Evolutionary conservation across 768 basidiomycete species (phyloP), one percentile per base, ranked within the genome.

Genomic region (Lactifluus rugatus): DNA sequence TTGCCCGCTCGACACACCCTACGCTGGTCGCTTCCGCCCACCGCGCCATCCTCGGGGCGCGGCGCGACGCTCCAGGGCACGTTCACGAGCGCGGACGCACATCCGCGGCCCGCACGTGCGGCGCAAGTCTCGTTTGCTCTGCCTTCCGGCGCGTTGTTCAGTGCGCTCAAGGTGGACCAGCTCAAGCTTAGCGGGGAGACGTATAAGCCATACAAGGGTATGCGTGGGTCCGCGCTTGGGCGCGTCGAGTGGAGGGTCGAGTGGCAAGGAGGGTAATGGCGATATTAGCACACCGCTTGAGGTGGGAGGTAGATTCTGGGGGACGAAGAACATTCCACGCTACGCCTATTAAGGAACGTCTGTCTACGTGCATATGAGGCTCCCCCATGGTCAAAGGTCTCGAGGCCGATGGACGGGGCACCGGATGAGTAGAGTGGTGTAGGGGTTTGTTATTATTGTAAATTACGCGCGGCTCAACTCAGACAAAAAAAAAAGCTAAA

Each of bases 161-260:
- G 90, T 6, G 78, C 86, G 19, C 74, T 95, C 47, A 89, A 87
- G 65, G 84, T 95, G 4, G 89, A 93, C 58, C 87, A 93, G 64
- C 78, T 95, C 45, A 90, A 84, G 70, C 73, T 90, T 26, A 83
- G 76, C 2, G 84, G 87, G 13, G 90, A 93, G 69, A 71, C 71
- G 11, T 94, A 94, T 71, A 95, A 94, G 70, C 88, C 89, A 11
- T 96, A 88, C 73, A 95, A 94, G 70, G 93, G 93, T 16, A 86
- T 96, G 51, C 75, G 92, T 66, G 82, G 84, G 46, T 75, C 78
- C 41, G 80, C 81, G 32, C 68, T 73, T n/a, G 88, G 85, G 1
- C 77, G 80, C 53, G 74, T 91, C 4, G 90, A 92, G 70, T 90
- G 77, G 69, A 66, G 80, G 53, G 63, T 62, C 11, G 61, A 64